Evolutionary conservation across 139 green algal genomes (phyloP).

Genomic region (Micractinium sp.): DNA sequence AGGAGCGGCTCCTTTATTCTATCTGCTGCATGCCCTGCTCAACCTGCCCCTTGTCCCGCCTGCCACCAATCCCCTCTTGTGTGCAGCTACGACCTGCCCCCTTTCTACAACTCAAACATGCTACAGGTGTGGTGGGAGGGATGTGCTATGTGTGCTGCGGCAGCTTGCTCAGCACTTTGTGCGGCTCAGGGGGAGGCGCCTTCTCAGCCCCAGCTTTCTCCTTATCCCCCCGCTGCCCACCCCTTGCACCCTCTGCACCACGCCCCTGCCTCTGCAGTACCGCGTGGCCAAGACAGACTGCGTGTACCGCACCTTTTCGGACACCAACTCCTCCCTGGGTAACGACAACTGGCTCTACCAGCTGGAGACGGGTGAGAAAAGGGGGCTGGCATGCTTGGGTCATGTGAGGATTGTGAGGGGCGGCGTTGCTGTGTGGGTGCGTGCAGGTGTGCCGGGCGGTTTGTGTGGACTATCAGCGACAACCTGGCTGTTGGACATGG

Average conservation of each 20-base stretch:
- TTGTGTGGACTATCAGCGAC: too few relatives aligned
- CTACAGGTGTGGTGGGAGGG: conserved; percentile 10
- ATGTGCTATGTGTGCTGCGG: neutral
- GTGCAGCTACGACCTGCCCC: conserved; percentile 55
- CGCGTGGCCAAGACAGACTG: conserved; percentile 28
- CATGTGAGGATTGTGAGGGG: neutral
- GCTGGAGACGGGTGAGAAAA: conserved; percentile 43
- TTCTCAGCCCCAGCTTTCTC: neutral
- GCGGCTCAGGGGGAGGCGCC: neutral
- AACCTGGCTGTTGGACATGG: too few relatives aligned
- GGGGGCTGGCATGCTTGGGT: neutral
- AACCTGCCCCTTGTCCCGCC: neutral
- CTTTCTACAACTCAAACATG: conserved; percentile 56
- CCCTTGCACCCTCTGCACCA: neutral
- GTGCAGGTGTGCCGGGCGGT: neutral
- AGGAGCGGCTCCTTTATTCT: too few relatives aligned
- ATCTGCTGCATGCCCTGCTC: too few relatives aligned
- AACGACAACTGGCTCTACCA: conserved; percentile 8
- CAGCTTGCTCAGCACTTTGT: neutral
- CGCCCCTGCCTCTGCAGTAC: conserved; percentile 54
- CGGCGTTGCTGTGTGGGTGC: neutral
- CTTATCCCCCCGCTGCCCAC: neutral
- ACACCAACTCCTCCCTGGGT: neutral
- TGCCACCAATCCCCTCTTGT: neutral
- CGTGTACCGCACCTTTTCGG: conserved; percentile 6